Evolutionary conservation across 2,329 filamentous ascomycete genomes (phyloP), one percentile per base, ranked within the genome.

Genomic region (Teratosphaeria destructans): DNA sequence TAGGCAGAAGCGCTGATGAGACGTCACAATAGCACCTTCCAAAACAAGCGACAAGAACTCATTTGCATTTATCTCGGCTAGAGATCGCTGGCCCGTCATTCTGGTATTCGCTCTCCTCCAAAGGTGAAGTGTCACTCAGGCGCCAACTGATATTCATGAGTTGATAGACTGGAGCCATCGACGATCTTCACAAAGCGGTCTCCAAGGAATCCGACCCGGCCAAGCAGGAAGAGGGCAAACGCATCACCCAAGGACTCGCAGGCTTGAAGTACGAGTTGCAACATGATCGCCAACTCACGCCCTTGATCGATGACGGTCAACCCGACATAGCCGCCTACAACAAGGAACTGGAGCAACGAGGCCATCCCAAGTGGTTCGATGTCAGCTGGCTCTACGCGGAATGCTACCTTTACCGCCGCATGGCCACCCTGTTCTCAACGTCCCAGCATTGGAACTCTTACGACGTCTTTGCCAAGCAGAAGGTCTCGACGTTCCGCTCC

Each of bases 221-320:
- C 61, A 88, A 87, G 70, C 75, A 80, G 37, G 82, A 82, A 27
- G 94, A 97, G 74, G 94, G 94, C 68, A 96, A 96, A 79, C 80
- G 78, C 67, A 91, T 99, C 61, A 82, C 95, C 52, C 85, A 88
- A 71, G 82, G 88, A 65, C 80, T 99, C 12, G 87, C 87, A 5
- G 83, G 81, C 65, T 81, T 99, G 68, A 99, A 99, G 77, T 96
- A 97, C 76, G 93, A 97, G 76, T 78, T 97, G 53, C 89, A 96
- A 72, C 94, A 99, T 72, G 86, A 96, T 74, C 85, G 91, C 52
- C 78, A 83, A 63, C 75, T 97, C 67, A 86, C 82, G 0, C 89
- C 88, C 1, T 80, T 95, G 23, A 75, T 78, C 14, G 88, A 96
- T 66, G 92, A 96, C 71, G 89, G 89, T 59, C 79, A 83, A 64